phyloP scores from a whole-genome alignment of 495 filamentous ascomycete genomes.

The Penicillium tannophilum region DNA sequence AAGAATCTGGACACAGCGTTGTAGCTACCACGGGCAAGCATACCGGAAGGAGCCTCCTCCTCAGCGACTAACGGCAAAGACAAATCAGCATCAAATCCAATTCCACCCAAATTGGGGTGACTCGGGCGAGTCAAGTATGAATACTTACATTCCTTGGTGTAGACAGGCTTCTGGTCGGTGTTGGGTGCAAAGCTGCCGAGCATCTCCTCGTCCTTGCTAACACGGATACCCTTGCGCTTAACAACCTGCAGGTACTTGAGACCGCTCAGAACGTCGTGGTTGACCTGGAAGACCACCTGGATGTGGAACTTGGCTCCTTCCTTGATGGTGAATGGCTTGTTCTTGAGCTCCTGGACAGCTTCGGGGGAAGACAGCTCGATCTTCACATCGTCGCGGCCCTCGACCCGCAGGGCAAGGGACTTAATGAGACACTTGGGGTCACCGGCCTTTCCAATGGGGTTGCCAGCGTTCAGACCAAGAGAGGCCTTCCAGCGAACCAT shows the following conservation, averaged over 20 bases:
- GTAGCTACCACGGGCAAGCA: conserved; percentile 85
- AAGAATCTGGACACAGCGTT: conserved; percentile 82
- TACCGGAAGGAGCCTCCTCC: conserved; percentile 87
- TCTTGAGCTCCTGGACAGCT: conserved; percentile 70
- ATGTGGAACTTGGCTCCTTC: conserved; percentile 90
- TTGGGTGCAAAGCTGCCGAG: conserved; percentile 92
- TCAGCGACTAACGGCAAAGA: conserved; percentile 63
- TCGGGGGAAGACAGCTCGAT: conserved; percentile 73
- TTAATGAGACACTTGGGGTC: conserved; percentile 89
- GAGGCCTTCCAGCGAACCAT: conserved; percentile 97
- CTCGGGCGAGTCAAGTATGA: background rate
- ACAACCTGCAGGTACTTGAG: conserved; percentile 93
- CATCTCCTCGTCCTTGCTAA: conserved; percentile 95
- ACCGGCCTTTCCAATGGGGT: conserved; percentile 66
- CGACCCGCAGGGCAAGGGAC: conserved; percentile 79
- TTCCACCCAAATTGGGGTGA: background rate
- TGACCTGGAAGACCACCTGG: conserved; percentile 89
- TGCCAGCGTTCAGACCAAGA: conserved; percentile 73
- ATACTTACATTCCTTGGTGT: conserved; percentile 86
- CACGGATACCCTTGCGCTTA: conserved; percentile 79
- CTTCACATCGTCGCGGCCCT: conserved; percentile 77
- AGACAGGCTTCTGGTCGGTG: conserved; percentile 77
- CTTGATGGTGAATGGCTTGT: conserved; percentile 95
- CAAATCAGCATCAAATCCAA: background rate
- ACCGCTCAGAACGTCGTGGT: conserved; percentile 92